Evolutionary conservation across 805 yeast genomes (phyloP).

Genomic region (Debaryomyces maramus): DNA sequence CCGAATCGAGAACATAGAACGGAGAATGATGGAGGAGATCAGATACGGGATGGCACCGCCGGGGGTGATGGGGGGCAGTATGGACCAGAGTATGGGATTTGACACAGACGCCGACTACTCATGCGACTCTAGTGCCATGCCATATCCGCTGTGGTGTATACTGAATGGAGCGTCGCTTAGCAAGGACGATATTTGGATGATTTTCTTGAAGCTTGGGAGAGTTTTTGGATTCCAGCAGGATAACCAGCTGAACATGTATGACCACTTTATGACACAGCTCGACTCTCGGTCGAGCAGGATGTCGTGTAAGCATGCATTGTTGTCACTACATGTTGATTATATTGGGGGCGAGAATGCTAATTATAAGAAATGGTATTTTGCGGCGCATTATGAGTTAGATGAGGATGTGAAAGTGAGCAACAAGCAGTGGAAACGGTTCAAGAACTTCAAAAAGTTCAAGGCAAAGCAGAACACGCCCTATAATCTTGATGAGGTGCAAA

Average conservation of each 20-base stretch:
- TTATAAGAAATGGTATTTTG: constrained; percentile 89
- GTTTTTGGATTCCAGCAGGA: constrained; percentile 85
- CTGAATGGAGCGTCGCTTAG: constrained; percentile 24
- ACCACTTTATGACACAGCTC: constrained; percentile 73
- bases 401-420: constrained; percentile 59
- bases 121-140: background rate
- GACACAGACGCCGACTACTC: constrained; percentile 1
- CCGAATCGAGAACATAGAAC: background rate
- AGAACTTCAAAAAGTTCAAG: constrained; percentile 16
- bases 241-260: constrained; percentile 75
- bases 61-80: too few species aligned
- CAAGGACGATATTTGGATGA: constrained; percentile 53
- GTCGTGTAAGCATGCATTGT: constrained; percentile 67
- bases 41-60: background rate
- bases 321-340: constrained; percentile 82
- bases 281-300: constrained; percentile 87
- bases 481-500: constrained; percentile 18
- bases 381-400: constrained; percentile 78
- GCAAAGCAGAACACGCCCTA: constrained; percentile 41
- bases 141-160: constrained; percentile 23
- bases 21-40: too few species aligned
- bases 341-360: constrained; percentile 90
- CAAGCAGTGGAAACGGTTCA: constrained; percentile 38
- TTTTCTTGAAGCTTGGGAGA: constrained; percentile 57
- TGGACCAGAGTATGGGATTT: background rate